Evolutionary conservation across 2,329 filamentous ascomycete species (phyloP).

Genomic region (Waltergamsia citrina): DNA sequence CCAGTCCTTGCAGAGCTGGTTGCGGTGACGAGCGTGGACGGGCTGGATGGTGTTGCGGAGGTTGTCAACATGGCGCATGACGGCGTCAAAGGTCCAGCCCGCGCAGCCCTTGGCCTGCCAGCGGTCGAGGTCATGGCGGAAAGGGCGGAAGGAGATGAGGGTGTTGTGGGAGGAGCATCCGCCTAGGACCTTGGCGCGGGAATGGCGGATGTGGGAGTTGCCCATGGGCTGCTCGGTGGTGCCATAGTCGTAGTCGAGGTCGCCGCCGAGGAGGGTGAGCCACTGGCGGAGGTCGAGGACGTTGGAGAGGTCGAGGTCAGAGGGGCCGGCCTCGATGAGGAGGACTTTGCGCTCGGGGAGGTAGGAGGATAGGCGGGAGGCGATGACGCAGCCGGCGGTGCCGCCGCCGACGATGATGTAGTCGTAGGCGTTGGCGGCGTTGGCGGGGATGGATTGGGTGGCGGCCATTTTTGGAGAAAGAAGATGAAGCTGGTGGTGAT

Average conservation of each 20-base stretch:
- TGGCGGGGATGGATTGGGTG: slow-evolving; percentile 55
- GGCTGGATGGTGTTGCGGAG: slow-evolving; percentile 86
- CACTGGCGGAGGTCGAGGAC: slow-evolving; percentile 83
- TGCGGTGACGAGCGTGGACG: slow-evolving; percentile 75
- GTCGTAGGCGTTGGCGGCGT: slow-evolving; percentile 63
- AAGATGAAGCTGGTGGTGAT: neutral
- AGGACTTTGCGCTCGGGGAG: slow-evolving; percentile 74
- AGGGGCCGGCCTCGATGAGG: slow-evolving; percentile 80
- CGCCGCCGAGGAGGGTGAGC: slow-evolving; percentile 74
- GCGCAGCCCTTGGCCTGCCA: slow-evolving; percentile 77
- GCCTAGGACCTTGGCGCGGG: slow-evolving; percentile 82
- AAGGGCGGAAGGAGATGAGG: slow-evolving; percentile 84
- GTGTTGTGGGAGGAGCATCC: slow-evolving; percentile 94
- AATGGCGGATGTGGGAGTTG: slow-evolving; percentile 88
- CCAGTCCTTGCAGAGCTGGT: slow-evolving; percentile 90
- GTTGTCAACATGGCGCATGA: slow-evolving; percentile 74
- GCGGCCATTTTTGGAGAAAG: slow-evolving; percentile 49
- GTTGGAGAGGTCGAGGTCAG: slow-evolving; percentile 79
- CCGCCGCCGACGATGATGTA: slow-evolving; percentile 81
- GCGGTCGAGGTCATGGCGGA: slow-evolving; percentile 76
- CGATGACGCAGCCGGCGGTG: slow-evolving; percentile 79
- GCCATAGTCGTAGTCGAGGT: slow-evolving; percentile 85
- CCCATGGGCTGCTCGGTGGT: slow-evolving; percentile 86
- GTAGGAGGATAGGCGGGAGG: slow-evolving; percentile 71
- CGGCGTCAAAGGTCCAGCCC: slow-evolving; percentile 80